Percentiles rank a stretch among this genome's conserved stretches.
Evolutionary conservation across 768 basidiomycete genomes (phyloP).

Genomic region (Dictyophora rubrovolvata): DNA sequence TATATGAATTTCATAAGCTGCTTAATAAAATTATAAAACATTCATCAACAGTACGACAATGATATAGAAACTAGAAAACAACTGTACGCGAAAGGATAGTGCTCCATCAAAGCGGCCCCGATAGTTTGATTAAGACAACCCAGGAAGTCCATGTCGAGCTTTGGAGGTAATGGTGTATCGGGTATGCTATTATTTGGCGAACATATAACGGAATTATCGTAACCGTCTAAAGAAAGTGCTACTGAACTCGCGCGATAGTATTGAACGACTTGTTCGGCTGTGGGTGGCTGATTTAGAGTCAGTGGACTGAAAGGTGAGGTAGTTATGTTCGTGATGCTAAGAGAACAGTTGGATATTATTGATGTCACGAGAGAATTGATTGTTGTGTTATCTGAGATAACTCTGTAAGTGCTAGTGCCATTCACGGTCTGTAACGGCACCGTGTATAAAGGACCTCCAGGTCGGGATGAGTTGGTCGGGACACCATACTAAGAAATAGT

Average conservation of each 20-base stretch:
- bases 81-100: not conserved
- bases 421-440: slow-evolving; percentile 31
- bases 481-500: slow-evolving; percentile 31
- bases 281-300: slow-evolving; percentile 14
- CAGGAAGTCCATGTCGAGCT: slow-evolving; percentile 40
- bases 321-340: slow-evolving; percentile 22
- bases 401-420: slow-evolving; percentile 31
- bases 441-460: slow-evolving; percentile 35
- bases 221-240: slow-evolving; percentile 51
- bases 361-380: slow-evolving; percentile 32
- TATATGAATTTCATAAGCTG: no score
- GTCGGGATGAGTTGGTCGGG: slow-evolving; percentile 34
- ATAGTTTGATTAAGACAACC: slow-evolving; percentile 56
- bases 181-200: slow-evolving; percentile 28
- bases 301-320: slow-evolving; percentile 22
- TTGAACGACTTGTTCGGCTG: slow-evolving; percentile 49
- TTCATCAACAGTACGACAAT: not conserved
- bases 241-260: slow-evolving; percentile 63
- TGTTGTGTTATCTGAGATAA: slow-evolving; percentile 41
- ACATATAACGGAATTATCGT: slow-evolving; percentile 51
- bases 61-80: not conserved
- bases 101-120: slow-evolving; percentile 37
- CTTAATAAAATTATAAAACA: not conserved
- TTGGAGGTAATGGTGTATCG: slow-evolving; percentile 40
- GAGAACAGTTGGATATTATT: slow-evolving; percentile 34